A percentile compares a stretch with the other conserved stretches of the same genome.
phyloP scores from a whole-genome alignment of 805 yeast species.

The Torulaspora indica region DNA sequence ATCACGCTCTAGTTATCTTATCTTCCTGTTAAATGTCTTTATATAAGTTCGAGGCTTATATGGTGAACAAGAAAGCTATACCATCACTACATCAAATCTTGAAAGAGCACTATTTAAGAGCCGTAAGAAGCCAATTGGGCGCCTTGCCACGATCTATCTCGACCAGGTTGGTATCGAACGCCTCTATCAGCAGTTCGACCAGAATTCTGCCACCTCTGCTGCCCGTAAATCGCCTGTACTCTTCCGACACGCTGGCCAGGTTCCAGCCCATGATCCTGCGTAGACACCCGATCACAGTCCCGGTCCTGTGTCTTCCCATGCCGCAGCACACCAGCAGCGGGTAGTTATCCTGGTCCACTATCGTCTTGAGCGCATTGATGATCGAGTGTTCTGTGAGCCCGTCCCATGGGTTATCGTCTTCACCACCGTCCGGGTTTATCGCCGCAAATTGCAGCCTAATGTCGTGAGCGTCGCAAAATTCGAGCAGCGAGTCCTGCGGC shows the following conservation, averaged over 20 bases:
- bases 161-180: constrained; percentile 34
- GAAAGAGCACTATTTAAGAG: constrained; percentile 13
- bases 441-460: constrained; percentile 82
- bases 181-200: constrained; percentile 84
- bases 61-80: background rate
- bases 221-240: constrained; percentile 90
- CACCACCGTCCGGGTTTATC: constrained; percentile 68
- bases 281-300: constrained; percentile 92
- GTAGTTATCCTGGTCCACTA: constrained; percentile 65
- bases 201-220: constrained; percentile 86
- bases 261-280: constrained; percentile 97
- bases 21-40: too few species aligned
- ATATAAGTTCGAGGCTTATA: background rate
- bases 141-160: constrained; percentile 30
- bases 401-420: constrained; percentile 87
- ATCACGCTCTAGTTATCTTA: background rate
- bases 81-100: background rate
- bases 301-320: constrained; percentile 97
- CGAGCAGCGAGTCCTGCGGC: constrained; percentile 82
- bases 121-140: constrained; percentile 34
- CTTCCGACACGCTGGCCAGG: constrained; percentile 86
- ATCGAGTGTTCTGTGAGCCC: constrained; percentile 81
- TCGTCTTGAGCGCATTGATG: constrained; percentile 69
- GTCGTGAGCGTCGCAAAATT: constrained; percentile 67
- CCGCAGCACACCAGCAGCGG: constrained; percentile 94